Conservation (phyloP, 108 stramenopile species). For the Nitzschia putrida region DNA sequence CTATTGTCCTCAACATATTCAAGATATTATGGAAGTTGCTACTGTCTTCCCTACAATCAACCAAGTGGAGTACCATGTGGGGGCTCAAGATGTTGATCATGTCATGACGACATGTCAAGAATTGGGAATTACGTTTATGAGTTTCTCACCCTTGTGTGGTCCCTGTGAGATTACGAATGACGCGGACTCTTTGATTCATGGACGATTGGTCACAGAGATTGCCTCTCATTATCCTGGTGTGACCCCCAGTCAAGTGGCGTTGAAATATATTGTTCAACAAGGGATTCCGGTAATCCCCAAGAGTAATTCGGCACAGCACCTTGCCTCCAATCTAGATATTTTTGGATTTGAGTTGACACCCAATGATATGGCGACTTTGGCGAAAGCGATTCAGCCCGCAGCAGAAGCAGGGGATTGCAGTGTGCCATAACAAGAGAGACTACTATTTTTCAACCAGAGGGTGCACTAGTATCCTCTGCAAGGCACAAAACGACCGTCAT, state of each 20-base stretch:
- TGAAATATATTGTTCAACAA: constrained; percentile 64
- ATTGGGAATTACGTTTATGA: constrained; percentile 55
- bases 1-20: constrained; percentile 56
- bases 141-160: constrained; percentile 64
- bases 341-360: constrained; percentile 50
- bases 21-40: constrained; percentile 53
- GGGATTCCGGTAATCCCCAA: constrained; percentile 59
- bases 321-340: constrained; percentile 44
- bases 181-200: constrained; percentile 47
- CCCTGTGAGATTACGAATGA: constrained; percentile 43
- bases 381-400: constrained; percentile 35
- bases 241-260: constrained; percentile 51
- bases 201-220: constrained; percentile 48
- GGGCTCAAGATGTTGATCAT: constrained; percentile 53
- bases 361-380: constrained; percentile 45
- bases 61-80: constrained; percentile 70
- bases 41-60: constrained; percentile 54
- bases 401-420: constrained; percentile 57
- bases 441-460: too few relatives aligned
- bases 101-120: constrained; percentile 47
- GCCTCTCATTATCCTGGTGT: constrained; percentile 35
- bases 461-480: too few relatives aligned
- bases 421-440: too few relatives aligned
- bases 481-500: too few relatives aligned
- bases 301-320: constrained; percentile 49